Evolutionary conservation across 2,329 filamentous ascomycete genomes (phyloP).

Genomic region (Alternaria novae-zelandiae): DNA sequence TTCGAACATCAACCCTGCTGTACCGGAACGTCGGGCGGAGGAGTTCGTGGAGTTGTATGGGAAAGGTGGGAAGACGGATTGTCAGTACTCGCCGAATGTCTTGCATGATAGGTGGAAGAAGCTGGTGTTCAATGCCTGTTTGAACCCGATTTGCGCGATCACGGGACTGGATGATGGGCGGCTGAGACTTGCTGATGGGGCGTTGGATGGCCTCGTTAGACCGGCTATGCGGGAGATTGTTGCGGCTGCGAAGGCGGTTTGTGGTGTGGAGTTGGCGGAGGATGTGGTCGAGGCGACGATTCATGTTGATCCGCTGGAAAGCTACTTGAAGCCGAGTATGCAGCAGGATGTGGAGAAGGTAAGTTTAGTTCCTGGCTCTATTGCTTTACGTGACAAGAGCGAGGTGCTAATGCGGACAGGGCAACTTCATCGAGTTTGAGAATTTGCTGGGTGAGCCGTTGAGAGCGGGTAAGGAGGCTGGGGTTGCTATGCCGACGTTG

Average conservation of each 20-base stretch:
- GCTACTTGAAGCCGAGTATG: constrained; percentile 62
- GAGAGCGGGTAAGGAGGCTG: constrained; percentile 56
- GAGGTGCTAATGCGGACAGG: constrained; percentile 34
- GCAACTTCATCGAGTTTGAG: constrained; percentile 64
- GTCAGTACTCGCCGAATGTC: constrained; percentile 53
- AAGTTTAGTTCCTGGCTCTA: neutral
- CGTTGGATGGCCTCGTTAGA: constrained; percentile 56
- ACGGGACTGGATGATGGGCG: constrained; percentile 59
- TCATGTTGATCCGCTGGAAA: constrained; percentile 56
- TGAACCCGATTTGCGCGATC: constrained; percentile 62
- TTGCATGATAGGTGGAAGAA: constrained; percentile 57
- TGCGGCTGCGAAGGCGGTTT: constrained; percentile 51
- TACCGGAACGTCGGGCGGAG: constrained; percentile 42
- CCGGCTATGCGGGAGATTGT: constrained; percentile 63
- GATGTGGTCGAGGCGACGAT: constrained; percentile 56
- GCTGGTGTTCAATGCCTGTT: constrained; percentile 59
- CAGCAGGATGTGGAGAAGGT: constrained; percentile 60
- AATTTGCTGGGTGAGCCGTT: constrained; percentile 65
- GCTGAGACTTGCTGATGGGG: constrained; percentile 55
- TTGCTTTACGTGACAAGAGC: neutral
- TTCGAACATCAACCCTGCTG: constrained; percentile 36
- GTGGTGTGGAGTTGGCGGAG: constrained; percentile 53
- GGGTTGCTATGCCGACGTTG: constrained; percentile 60
- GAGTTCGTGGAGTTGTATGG: constrained; percentile 58
- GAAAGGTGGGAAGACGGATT: constrained; percentile 54